Conservation (phyloP, 352 stramenopile species). For the Globisporangium yorkense region DNA sequence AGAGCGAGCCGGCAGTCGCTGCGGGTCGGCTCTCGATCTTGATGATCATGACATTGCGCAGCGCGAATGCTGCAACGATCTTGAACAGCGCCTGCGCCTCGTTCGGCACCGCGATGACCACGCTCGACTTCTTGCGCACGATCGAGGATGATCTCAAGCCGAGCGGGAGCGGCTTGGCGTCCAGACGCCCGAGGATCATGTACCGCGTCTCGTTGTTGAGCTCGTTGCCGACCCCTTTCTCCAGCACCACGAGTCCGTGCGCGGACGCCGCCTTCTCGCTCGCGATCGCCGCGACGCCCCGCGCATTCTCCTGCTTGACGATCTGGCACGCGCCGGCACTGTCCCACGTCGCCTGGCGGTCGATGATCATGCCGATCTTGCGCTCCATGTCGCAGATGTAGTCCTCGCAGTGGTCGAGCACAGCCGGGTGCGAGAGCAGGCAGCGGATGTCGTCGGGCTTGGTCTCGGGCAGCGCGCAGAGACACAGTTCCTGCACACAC, state of each 20-base stretch:
- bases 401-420: constrained; percentile 59
- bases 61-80: constrained; percentile 69
- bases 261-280: constrained; percentile 52
- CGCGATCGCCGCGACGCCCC: constrained; percentile 50
- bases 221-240: constrained; percentile 51
- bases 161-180: constrained; percentile 34
- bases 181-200: constrained; percentile 58
- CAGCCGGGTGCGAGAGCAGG: constrained; percentile 53
- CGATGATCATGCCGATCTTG: constrained; percentile 43
- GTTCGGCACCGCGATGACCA: constrained; percentile 67
- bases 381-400: constrained; percentile 62
- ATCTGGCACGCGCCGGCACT: constrained; percentile 63
- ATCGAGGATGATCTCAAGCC: constrained; percentile 10
- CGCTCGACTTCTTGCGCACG: constrained; percentile 51
- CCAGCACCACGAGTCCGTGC: constrained; percentile 48
- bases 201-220: constrained; percentile 72
- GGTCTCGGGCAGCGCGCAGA: constrained; percentile 38
- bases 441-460: constrained; percentile 41
- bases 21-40: constrained; percentile 80
- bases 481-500: constrained; percentile 58
- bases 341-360: constrained; percentile 60
- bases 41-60: constrained; percentile 71
- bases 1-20: constrained; percentile 48
- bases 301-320: constrained; percentile 42
- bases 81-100: constrained; percentile 70